Evolutionary conservation across 2,329 filamentous ascomycete species (phyloP).

Genomic region (Pseudogymnoascus sp.): DNA sequence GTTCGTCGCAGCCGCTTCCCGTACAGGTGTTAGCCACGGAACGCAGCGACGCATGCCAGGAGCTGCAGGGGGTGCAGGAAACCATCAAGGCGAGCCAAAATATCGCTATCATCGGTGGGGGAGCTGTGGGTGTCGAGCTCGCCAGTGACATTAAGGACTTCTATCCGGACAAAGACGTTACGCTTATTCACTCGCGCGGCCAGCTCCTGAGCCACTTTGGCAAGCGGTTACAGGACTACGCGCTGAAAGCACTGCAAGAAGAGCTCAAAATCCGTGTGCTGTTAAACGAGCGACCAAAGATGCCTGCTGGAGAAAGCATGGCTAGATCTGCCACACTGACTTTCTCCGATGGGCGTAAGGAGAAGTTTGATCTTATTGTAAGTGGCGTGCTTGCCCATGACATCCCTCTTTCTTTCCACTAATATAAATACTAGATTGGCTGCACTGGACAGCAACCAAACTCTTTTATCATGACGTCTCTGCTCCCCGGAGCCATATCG

Average conservation of each 20-base stretch:
- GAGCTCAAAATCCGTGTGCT: slow-evolving; percentile 34
- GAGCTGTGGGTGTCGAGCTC: slow-evolving; percentile 44
- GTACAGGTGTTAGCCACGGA: slow-evolving; percentile 26
- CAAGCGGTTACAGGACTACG: slow-evolving; percentile 31
- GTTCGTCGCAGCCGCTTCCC: slow-evolving; percentile 29
- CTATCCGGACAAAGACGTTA: slow-evolving; percentile 40
- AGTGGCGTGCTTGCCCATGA: slow-evolving; percentile 12
- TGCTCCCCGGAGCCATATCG: slow-evolving; percentile 30
- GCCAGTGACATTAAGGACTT: slow-evolving; percentile 41
- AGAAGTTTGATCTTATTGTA: slow-evolving; percentile 36
- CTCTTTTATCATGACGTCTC: slow-evolving; percentile 30
- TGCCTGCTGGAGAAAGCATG: slow-evolving; percentile 12
- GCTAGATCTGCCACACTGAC: slow-evolving; percentile 20
- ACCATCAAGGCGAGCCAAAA: slow-evolving; percentile 22
- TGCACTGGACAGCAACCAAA: slow-evolving; percentile 43
- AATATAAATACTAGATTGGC: slow-evolving; percentile 30
- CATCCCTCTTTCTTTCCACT: neutral
- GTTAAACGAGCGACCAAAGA: slow-evolving; percentile 29
- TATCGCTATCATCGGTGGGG: slow-evolving; percentile 37
- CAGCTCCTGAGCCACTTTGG: slow-evolving; percentile 38
- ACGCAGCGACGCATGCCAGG: slow-evolving; percentile 25
- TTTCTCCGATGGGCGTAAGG: slow-evolving; percentile 27
- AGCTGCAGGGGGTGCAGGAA: slow-evolving; percentile 28
- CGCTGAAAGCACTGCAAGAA: slow-evolving; percentile 26
- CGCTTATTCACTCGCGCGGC: slow-evolving; percentile 40